phyloP scores from a whole-genome alignment of 768 basidiomycete species.

The Mycena vitilis region DNA sequence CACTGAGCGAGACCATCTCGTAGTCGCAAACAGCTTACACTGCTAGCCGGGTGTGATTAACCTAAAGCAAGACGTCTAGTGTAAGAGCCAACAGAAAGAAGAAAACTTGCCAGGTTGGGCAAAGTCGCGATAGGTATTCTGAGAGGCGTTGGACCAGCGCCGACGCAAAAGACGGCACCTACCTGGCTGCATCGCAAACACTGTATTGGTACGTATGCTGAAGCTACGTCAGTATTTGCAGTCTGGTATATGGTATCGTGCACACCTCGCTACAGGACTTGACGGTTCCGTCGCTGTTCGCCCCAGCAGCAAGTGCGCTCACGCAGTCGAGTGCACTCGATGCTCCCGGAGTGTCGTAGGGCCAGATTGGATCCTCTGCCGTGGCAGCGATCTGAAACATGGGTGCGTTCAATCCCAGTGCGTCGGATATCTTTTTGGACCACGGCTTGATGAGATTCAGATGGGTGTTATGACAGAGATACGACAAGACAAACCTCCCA shows the following conservation, averaged over 20 bases:
- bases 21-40: constrained; percentile 45
- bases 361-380: constrained; percentile 64
- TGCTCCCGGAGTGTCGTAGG: constrained; percentile 56
- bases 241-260: background rate
- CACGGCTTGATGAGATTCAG: constrained; percentile 48
- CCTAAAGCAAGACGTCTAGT: constrained; percentile 43
- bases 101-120: constrained; percentile 55
- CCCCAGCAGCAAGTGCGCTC: constrained; percentile 61
- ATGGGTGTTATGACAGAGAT: background rate
- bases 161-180: background rate
- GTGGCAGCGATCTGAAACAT: constrained; percentile 63
- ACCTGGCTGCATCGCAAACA: constrained; percentile 54
- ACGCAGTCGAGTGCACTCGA: constrained; percentile 60
- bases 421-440: constrained; percentile 60
- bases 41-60: constrained; percentile 64
- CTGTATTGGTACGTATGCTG: constrained; percentile 65
- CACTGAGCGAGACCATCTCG: background rate
- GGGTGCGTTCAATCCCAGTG: constrained; percentile 51
- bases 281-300: constrained; percentile 53
- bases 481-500: constrained; percentile 53
- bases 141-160: background rate
- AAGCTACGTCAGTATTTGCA: background rate
- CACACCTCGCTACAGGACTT: constrained; percentile 57
- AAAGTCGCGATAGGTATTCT: constrained; percentile 59
- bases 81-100: background rate